Conservation (phyloP, 1,139 yeast genomes). For the Zygoascus hellenicus region DNA sequence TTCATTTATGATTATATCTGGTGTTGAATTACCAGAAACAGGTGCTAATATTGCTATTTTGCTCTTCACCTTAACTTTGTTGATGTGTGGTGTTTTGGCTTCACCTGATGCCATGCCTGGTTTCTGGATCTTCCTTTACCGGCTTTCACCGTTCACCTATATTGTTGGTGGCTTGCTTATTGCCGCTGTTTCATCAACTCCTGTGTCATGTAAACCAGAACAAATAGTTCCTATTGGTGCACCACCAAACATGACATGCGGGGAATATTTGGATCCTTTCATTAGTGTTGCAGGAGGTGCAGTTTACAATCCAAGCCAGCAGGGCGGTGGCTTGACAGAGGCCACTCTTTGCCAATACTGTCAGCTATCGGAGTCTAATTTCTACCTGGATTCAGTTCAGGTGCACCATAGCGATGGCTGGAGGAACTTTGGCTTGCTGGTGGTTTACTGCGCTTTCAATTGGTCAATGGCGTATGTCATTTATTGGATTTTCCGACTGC, state of each 20-base stretch:
- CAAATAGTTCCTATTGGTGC: conserved; percentile 49
- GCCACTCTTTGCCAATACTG: conserved; percentile 45
- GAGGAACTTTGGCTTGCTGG: conserved; percentile 61
- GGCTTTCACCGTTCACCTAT: conserved; percentile 51
- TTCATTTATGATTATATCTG: conserved; percentile 45
- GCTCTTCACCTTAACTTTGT: conserved; percentile 43
- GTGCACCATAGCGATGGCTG: conserved; percentile 45
- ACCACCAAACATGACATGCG: conserved; percentile 46
- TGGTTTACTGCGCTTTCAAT: conserved; percentile 53
- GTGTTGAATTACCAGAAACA: conserved; percentile 43
- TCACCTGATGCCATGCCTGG: conserved; percentile 45
- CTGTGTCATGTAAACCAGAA: conserved; percentile 40
- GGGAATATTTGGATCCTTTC: conserved; percentile 38
- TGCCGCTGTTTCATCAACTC: conserved; percentile 40
- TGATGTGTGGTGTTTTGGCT: conserved; percentile 57
- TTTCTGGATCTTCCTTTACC: conserved; percentile 56
- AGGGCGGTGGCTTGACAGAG: not conserved
- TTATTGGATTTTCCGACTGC: conserved; percentile 78
- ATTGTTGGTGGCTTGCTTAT: conserved; percentile 45
- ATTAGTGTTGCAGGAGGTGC: conserved; percentile 40
- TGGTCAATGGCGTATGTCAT: conserved; percentile 46
- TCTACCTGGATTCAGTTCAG: conserved; percentile 39
- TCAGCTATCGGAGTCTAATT: conserved; percentile 40
- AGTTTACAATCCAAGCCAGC: conserved; percentile 36
- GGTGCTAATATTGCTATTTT: conserved; percentile 45